Evolutionary conservation across 2,329 filamentous ascomycete genomes (phyloP).

Genomic region (Monilinia laxa): DNA sequence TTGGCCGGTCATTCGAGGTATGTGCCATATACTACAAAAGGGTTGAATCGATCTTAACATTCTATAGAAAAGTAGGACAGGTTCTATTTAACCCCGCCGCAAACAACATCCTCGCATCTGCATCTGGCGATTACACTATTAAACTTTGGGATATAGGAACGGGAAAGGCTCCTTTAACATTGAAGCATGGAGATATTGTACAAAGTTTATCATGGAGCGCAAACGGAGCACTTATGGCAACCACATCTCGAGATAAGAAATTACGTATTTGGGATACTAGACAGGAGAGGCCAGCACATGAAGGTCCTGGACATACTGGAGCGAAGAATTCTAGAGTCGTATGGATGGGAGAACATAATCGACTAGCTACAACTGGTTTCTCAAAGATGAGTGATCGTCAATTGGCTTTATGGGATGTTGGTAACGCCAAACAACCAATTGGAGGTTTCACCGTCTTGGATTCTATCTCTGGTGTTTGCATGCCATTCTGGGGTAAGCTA

Average conservation of each 20-base stretch:
- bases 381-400: conserved; percentile 98
- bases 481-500: conserved; percentile 89
- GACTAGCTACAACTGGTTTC: conserved; percentile 94
- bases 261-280: conserved; percentile 95
- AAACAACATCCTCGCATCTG: conserved; percentile 91
- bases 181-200: conserved; percentile 88
- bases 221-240: conserved; percentile 80
- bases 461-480: conserved; percentile 95
- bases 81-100: conserved; percentile 97
- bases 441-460: conserved; percentile 89
- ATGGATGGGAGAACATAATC: conserved; percentile 96
- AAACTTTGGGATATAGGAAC: conserved; percentile 94
- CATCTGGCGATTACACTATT: conserved; percentile 90
- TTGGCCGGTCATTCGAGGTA: conserved; percentile 85
- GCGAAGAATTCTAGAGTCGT: conserved; percentile 97
- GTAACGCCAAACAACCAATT: conserved; percentile 74
- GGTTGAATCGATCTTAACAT: conserved; percentile 33
- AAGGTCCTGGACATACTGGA: conserved; percentile 80
- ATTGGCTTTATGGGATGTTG: conserved; percentile 91
- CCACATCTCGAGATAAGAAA: conserved; percentile 97
- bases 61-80: conserved; percentile 85
- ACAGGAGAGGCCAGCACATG: conserved; percentile 83
- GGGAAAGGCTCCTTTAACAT: conserved; percentile 68
- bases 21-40: conserved; percentile 32
- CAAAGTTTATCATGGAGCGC: conserved; percentile 97